A percentile compares a stretch with the other conserved stretches of the same genome.
phyloP scores from a whole-genome alignment of 305 asterid species.

The Solanum aculeatissimum region DNA sequence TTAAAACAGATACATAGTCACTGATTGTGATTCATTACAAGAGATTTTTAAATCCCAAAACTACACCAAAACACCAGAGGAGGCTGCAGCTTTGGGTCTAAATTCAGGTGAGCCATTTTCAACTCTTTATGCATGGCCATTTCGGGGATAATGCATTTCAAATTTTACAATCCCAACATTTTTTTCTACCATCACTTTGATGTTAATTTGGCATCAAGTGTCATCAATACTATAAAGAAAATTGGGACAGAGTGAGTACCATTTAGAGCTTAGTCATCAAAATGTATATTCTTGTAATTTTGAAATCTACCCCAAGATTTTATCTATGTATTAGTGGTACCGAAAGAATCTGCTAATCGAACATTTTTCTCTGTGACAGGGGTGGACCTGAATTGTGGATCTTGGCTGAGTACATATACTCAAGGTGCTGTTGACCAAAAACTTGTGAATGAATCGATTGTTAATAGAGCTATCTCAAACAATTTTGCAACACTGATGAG shows the following conservation, averaged over 20 bases:
- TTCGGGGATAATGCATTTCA: not conserved
- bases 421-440: conserved; percentile 22
- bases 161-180: not conserved
- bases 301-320: not conserved
- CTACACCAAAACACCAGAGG: conserved; percentile 33
- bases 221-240: not conserved
- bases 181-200: not conserved
- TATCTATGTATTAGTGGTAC: not conserved
- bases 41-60: conserved; percentile 20
- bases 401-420: conserved; percentile 7
- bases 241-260: not conserved
- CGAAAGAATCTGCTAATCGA: not conserved
- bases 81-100: conserved; percentile 23
- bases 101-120: conserved; percentile 16
- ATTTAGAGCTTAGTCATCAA: not conserved
- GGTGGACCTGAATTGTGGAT: conserved; percentile 32
- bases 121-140: not conserved
- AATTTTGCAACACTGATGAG: conserved; percentile 34
- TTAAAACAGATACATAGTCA: conserved; percentile 23
- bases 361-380: conserved; percentile 8
- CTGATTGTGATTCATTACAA: conserved; percentile 33
- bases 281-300: not conserved
- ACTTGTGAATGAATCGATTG: conserved; percentile 20
- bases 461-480: conserved; percentile 24
- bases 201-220: not conserved